Evolutionary conservation across 2,329 filamentous ascomycete species (phyloP).

Genomic region (Talaromyces sp.): DNA sequence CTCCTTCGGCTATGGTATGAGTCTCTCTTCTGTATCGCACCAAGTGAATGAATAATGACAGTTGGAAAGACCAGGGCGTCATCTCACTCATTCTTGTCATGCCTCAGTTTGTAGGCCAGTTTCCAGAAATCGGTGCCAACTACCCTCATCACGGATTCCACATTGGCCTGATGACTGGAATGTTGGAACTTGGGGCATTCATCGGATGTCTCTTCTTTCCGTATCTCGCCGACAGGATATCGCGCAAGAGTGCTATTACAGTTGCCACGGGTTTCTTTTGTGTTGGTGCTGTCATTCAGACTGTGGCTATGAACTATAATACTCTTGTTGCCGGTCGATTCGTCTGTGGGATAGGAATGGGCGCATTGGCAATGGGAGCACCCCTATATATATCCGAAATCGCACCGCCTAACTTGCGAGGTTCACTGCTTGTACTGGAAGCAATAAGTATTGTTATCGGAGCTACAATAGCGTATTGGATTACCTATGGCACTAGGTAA

Average conservation of each 20-base stretch:
- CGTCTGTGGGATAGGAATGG: background rate
- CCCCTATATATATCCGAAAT: constrained; percentile 49
- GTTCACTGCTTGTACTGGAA: constrained; percentile 57
- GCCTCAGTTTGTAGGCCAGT: constrained; percentile 36
- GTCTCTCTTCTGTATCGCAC: too few species aligned
- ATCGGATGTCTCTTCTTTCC: background rate
- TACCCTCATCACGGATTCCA: background rate
- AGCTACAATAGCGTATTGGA: constrained; percentile 50
- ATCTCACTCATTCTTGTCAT: constrained; percentile 50
- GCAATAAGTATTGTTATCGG: constrained; percentile 50
- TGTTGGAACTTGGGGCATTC: background rate
- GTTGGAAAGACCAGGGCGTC: constrained; percentile 42
- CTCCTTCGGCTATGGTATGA: constrained; percentile 46
- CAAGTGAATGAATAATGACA: too few species aligned
- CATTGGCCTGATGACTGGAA: background rate
- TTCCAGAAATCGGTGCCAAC: constrained; percentile 14
- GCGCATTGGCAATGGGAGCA: constrained; percentile 8
- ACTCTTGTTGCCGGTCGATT: background rate
- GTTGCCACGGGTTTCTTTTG: background rate
- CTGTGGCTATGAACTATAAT: background rate
- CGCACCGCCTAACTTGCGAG: constrained; percentile 52
- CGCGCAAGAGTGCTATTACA: background rate
- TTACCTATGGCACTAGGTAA: constrained; percentile 39
- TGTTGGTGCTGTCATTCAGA: background rate
- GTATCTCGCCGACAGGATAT: background rate